Percentiles rank a stretch among this genome's conserved stretches.
Conservation (phyloP, 1,284 basidiomycete genomes). For the Butyriboletus regius region DNA sequence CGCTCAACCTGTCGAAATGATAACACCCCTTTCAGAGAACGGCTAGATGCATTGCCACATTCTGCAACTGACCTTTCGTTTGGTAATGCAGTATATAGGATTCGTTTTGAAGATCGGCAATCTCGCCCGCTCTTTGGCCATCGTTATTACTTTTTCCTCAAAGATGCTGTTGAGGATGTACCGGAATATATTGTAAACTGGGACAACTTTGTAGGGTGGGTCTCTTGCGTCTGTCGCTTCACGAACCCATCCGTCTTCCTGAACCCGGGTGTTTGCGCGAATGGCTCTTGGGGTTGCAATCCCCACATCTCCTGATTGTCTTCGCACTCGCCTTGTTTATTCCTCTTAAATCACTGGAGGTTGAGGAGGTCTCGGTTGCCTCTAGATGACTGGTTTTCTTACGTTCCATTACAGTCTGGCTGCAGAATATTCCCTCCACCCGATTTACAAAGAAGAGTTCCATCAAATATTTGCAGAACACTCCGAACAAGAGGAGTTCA, state of each 20-base stretch:
- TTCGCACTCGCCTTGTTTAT: background rate
- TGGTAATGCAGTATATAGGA: conserved; percentile 84
- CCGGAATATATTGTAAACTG: conserved; percentile 95
- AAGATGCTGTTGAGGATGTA: conserved; percentile 93
- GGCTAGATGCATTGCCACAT: conserved; percentile 59
- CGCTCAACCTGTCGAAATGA: conserved; percentile 9
- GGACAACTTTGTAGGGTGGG: conserved; percentile 83
- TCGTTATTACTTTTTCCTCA: conserved; percentile 87
- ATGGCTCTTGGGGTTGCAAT: background rate
- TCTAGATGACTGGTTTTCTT: conserved; percentile 4
- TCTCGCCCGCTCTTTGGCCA: conserved; percentile 74
- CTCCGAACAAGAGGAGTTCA: conserved; percentile 68
- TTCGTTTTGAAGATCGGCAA: conserved; percentile 71
- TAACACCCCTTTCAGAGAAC: conserved; percentile 43
- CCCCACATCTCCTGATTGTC: background rate
- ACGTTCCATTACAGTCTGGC: conserved; percentile 57
- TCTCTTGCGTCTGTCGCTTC: conserved; percentile 9
- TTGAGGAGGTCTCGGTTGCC: background rate
- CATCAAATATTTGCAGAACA: conserved; percentile 79
- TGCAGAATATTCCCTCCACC: conserved; percentile 68
- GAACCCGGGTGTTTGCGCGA: background rate
- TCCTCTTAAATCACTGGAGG: background rate
- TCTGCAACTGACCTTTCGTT: conserved; percentile 64
- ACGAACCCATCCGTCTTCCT: background rate
- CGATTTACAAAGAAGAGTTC: conserved; percentile 80